Evolutionary conservation across 2,329 filamentous ascomycete genomes (phyloP).

Genomic region (Colletotrichum nymphaeae): DNA sequence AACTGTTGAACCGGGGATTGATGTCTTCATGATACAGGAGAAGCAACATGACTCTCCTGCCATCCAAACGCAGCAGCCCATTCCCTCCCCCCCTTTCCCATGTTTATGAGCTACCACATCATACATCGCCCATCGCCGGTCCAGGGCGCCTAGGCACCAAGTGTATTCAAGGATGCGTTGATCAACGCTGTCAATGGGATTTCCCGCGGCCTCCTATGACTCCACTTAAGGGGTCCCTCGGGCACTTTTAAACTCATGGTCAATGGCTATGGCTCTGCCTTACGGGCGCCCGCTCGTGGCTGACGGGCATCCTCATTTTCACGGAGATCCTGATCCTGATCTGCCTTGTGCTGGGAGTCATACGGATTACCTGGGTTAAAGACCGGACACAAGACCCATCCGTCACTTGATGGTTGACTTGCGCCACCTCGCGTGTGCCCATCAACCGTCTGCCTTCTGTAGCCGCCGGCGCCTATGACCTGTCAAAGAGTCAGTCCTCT

Average conservation of each 20-base stretch:
- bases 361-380: not conserved
- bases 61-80: constrained; percentile 6
- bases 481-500: not conserved
- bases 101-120: not conserved
- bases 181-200: not conserved
- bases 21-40: constrained; percentile 16
- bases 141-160: constrained; percentile 4
- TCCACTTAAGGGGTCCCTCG: not conserved
- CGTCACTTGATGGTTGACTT: not conserved
- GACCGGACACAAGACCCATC: not conserved
- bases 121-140: constrained; percentile 7
- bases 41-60: constrained; percentile 29
- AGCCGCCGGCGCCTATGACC: constrained; percentile 2
- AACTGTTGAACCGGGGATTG: constrained; percentile 14
- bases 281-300: not conserved
- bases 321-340: not conserved
- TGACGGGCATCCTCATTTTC: not conserved
- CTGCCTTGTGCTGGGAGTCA: not conserved
- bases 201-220: constrained; percentile 3
- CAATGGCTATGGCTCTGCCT: not conserved
- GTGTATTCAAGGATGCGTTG: not conserved
- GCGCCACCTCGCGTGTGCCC: not conserved
- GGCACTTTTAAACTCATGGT: not conserved
- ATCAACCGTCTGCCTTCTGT: not conserved
- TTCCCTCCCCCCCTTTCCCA: not conserved